These are phyloP conservation scores for Desmodesmus armatus DNA, from an alignment of 139 green algal species.

Conservation along the genomic window DNA sequence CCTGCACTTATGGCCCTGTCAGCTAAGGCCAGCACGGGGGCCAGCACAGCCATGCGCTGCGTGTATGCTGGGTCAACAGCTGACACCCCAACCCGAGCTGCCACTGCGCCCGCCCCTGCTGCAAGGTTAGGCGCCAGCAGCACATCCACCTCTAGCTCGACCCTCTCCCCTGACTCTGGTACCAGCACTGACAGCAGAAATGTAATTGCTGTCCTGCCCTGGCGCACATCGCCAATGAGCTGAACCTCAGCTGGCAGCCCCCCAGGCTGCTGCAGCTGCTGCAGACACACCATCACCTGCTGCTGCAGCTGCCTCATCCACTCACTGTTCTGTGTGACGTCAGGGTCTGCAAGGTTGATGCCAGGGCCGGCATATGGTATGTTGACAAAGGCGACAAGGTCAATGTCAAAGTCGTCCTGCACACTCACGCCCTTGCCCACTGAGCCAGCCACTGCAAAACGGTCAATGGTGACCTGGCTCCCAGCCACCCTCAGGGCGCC, in stretches of 20 bases:
- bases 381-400: neutral
- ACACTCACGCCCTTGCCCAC: neutral
- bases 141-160: neutral
- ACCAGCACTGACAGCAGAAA: neutral
- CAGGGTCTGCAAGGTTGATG: neutral
- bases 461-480: neutral
- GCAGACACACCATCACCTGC: neutral
- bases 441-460: neutral
- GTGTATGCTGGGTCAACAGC: neutral
- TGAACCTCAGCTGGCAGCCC: no score
- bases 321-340: neutral
- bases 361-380: neutral
- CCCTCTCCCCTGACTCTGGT: neutral
- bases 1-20: no score
- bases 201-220: neutral
- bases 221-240: neutral
- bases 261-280: slow-evolving; percentile 4
- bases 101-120: neutral
- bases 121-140: neutral
- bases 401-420: neutral
- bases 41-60: no score
- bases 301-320: neutral
- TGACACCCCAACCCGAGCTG: neutral
- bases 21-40: no score
- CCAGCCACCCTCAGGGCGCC: neutral